Base-by-base conservation (phyloP, 2,329 filamentous ascomycete genomes). In the Tolypocladium ovalisporum region DNA sequence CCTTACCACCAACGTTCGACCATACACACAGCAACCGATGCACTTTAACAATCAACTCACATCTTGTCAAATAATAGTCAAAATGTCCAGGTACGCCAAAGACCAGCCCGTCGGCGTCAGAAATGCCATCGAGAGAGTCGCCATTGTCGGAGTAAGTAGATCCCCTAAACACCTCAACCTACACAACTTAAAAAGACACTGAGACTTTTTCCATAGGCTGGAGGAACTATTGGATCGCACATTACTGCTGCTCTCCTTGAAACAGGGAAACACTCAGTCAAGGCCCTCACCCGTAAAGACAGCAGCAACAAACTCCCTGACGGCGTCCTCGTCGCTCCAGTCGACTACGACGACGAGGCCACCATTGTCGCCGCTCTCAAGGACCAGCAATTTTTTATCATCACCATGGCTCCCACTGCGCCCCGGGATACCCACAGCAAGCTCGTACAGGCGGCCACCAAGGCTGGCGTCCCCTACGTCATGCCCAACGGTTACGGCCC, bases 321-420 rank as follows among this genome's bases (percentile, higher is more conserved):
- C 1, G 76, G 77, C 12, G 71, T 80, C 29, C 67, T 68, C 1
- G 63, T 73, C 29, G 71, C 67, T 40, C 55, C 61, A 2, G 71
- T 83, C n/a, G 72, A 79, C 63, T 80, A 79, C 59, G 66, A 71
- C 40, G 70, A 76, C 54, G 64, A 73, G 27, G 62, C 65, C 1
- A 71, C 76, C 1, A 63, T 86, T 12, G 71, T 79, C 1, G 63
- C 66, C 1, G 81, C 80, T 2, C 75, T 86, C 4, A 64, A 70
- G 37, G 80, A 72, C 58, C 80, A 85, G 58, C 75, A 85, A 19
- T 76, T 76, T 36, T 70, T 86, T 2, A 71, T 84, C 61, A 83
- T 85, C 56, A 82, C 81, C 12, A 65, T 86, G 58, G 60, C 73
- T 13, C 65, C 69, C 0, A 60, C 53, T 0, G 80, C 78, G 0